Evolutionary conservation across 2,329 filamentous ascomycete genomes (phyloP).

Genomic region (Chaetothyriales sp.): DNA sequence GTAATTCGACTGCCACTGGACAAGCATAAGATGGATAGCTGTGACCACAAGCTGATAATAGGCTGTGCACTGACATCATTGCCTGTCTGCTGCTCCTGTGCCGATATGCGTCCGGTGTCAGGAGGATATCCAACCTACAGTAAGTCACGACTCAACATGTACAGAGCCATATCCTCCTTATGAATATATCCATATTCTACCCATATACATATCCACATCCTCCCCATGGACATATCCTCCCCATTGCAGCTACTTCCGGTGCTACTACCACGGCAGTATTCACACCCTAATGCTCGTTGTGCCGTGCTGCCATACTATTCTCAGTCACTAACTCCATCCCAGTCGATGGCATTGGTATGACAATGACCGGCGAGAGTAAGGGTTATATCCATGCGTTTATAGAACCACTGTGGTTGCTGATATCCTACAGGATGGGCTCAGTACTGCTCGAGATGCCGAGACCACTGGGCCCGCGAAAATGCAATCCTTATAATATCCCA

Average conservation of each 20-base stretch:
- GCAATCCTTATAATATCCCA: not conserved
- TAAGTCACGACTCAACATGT: not conserved
- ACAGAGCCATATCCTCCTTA: no score
- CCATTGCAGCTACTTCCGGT: no score
- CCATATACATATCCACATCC: no score
- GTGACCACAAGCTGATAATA: conserved; percentile 13
- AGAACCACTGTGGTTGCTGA: not conserved
- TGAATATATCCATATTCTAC: no score
- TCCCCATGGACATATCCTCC: no score
- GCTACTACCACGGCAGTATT: no score
- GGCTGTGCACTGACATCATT: conserved; percentile 14
- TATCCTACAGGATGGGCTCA: conserved; percentile 8
- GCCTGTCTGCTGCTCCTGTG: conserved; percentile 15
- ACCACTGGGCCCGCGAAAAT: not conserved
- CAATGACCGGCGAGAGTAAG: conserved; percentile 9
- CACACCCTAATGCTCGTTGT: no score
- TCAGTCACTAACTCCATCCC: not conserved
- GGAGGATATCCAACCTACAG: conserved; percentile 15
- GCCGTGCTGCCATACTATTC: not conserved
- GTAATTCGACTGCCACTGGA: not conserved
- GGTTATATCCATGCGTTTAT: not conserved
- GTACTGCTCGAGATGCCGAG: conserved; percentile 17
- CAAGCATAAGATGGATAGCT: not conserved
- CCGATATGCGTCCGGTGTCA: conserved; percentile 13
- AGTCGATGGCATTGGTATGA: conserved; percentile 16